phyloP scores from a whole-genome alignment of 2,329 filamentous ascomycete species.

The Aspergillus sclerotialis region DNA sequence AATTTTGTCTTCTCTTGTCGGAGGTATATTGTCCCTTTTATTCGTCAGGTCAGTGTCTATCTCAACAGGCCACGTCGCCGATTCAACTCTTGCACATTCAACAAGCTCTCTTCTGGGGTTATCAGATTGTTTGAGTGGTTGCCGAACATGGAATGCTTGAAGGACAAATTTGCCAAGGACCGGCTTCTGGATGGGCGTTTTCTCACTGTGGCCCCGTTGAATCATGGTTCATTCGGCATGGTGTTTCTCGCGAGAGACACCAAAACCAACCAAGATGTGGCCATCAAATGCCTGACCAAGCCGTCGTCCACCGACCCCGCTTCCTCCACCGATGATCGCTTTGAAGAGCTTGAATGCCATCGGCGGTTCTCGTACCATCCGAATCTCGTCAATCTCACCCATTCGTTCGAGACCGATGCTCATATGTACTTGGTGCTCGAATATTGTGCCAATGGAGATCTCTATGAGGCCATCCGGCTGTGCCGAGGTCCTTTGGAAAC shows the following conservation, averaged over 20 bases:
- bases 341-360: constrained; percentile 61
- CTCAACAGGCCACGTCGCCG: constrained; percentile 4
- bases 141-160: constrained; percentile 27
- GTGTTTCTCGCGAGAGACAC: constrained; percentile 87
- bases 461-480: constrained; percentile 93
- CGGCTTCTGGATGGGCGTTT: constrained; percentile 61
- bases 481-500: constrained; percentile 86
- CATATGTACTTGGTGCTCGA: constrained; percentile 92
- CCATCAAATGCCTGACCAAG: constrained; percentile 96
- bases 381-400: constrained; percentile 87
- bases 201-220: constrained; percentile 85
- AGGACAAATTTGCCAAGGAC: constrained; percentile 28
- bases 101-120: constrained; percentile 4
- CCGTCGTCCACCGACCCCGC: constrained; percentile 56
- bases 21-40: constrained; percentile 16
- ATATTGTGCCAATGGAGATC: constrained; percentile 88
- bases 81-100: constrained; percentile 4
- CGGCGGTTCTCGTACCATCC: constrained; percentile 69
- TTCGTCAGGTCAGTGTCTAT: constrained; percentile 3
- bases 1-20: constrained; percentile 10
- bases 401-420: constrained; percentile 84
- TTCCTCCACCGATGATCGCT: constrained; percentile 69
- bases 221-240: constrained; percentile 98
- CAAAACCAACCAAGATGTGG: constrained; percentile 69
- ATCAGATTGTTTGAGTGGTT: constrained; percentile 13